Conservation (phyloP, 78 protist genomes). For the Pigoraptor vietnamica region DNA sequence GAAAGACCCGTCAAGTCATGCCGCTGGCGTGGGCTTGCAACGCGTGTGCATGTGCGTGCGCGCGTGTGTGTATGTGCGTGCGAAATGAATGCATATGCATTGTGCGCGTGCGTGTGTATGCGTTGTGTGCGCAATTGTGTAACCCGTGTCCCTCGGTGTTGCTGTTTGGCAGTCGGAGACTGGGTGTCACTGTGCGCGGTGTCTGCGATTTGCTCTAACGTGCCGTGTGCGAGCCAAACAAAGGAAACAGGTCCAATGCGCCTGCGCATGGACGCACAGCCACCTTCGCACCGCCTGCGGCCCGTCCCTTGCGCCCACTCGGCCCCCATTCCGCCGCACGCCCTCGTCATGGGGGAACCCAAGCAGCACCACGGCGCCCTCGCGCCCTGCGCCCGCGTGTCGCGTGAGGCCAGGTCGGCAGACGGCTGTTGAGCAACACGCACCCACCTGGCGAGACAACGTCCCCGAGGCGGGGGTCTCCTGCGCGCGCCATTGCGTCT, state of each 20-base stretch:
- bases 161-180: too few species aligned
- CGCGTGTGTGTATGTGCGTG: too few species aligned
- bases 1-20: background rate
- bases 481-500: background rate
- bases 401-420: background rate
- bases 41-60: background rate
- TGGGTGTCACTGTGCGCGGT: too few species aligned
- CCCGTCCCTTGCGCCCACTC: conserved; percentile 40
- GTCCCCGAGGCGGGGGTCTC: background rate
- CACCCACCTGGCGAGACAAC: background rate
- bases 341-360: conserved; percentile 61
- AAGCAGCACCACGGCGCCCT: conserved; percentile 21
- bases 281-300: conserved; percentile 26
- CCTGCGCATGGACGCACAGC: too few species aligned
- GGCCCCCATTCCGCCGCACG: conserved; percentile 43
- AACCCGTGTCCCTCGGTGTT: too few species aligned
- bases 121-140: too few species aligned
- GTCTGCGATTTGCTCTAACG: too few species aligned
- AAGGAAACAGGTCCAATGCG: too few species aligned
- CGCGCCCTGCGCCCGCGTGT: background rate
- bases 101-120: too few species aligned
- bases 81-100: background rate
- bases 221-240: too few species aligned
- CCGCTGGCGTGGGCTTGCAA: too few species aligned
- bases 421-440: too few species aligned